Conservation (phyloP, 2,329 filamentous ascomycete genomes). For the Beauveria caledonica region DNA sequence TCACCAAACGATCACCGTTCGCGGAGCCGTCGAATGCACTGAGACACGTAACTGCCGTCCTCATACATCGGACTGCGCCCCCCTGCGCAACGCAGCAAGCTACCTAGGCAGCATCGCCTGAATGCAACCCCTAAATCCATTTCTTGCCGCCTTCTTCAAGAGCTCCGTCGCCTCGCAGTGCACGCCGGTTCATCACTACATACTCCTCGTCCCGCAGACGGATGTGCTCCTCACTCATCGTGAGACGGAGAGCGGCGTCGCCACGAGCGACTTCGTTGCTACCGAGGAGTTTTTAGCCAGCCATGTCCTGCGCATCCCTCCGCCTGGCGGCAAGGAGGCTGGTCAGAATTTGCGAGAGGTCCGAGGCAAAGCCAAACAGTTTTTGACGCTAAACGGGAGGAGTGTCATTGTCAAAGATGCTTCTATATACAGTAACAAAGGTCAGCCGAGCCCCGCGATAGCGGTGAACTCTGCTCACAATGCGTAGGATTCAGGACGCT, state of each 20-base stretch:
- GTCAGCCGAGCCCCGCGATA: conserved; percentile 35
- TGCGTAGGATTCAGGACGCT: conserved; percentile 76
- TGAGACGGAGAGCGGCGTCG: conserved; percentile 74
- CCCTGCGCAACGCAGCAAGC: neutral
- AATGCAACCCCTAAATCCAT: conserved; percentile 99
- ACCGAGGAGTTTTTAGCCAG: conserved; percentile 94
- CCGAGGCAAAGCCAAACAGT: conserved; percentile 88
- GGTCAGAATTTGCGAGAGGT: conserved; percentile 67
- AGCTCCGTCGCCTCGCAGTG: conserved; percentile 90
- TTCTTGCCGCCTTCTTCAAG: conserved; percentile 96
- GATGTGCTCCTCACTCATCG: conserved; percentile 82
- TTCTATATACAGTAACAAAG: conserved; percentile 93
- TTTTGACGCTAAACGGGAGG: conserved; percentile 83
- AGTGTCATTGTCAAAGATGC: conserved; percentile 93
- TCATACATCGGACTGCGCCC: neutral
- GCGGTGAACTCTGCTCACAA: neutral
- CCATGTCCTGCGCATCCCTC: conserved; percentile 84
- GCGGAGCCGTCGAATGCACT: neutral
- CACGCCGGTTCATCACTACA: conserved; percentile 81
- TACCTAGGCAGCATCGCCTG: conserved; percentile 27
- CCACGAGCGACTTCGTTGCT: conserved; percentile 70
- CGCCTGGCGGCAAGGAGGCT: conserved; percentile 46
- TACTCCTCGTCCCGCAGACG: conserved; percentile 88
- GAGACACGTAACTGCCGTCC: neutral
- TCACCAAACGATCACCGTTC: neutral